A percentile compares a stretch with the other conserved stretches of the same genome.
phyloP scores from a whole-genome alignment of 2,329 filamentous ascomycete genomes.

The Hymenoscyphus linearis region DNA sequence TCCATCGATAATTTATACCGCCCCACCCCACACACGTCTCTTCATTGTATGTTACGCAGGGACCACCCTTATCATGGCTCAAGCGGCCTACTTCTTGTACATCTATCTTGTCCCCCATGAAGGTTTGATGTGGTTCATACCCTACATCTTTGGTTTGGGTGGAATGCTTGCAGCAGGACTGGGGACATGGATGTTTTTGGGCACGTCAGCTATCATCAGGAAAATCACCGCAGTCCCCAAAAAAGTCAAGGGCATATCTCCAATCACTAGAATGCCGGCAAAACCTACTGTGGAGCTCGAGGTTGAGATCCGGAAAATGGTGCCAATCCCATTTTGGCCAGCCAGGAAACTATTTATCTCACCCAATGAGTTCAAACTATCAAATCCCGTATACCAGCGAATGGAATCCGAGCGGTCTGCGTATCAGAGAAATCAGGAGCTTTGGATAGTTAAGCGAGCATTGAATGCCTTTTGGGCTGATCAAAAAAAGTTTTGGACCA shows the following conservation, averaged over 20 bases:
- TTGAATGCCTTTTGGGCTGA: constrained; percentile 13
- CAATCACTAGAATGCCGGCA: too few relatives aligned
- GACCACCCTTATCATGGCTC: constrained; percentile 47
- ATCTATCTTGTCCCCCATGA: constrained; percentile 45
- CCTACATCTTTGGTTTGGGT: constrained; percentile 50
- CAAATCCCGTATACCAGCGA: constrained; percentile 31
- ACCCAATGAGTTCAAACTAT: constrained; percentile 21
- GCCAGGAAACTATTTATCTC: constrained; percentile 20
- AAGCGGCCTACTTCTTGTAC: constrained; percentile 46
- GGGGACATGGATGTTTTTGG: constrained; percentile 54
- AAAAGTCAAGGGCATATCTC: not conserved
- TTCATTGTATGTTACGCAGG: constrained; percentile 54
- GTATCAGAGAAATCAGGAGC: not conserved
- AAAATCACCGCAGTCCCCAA: constrained; percentile 28
- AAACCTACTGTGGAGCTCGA: constrained; percentile 42
- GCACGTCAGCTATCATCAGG: constrained; percentile 53
- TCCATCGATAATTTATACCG: constrained; percentile 31
- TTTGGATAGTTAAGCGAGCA: not conserved
- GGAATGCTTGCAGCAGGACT: constrained; percentile 55
- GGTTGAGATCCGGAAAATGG: constrained; percentile 36
- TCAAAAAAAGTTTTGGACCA: constrained; percentile 46
- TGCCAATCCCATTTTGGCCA: constrained; percentile 29
- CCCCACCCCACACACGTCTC: constrained; percentile 59
- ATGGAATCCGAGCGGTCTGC: constrained; percentile 29
- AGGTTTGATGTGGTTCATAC: constrained; percentile 51